Percentiles rank a stretch among this genome's conserved stretches.
Conservation (phyloP, 257 asterid genomes). For the Mitragyna speciosa region DNA sequence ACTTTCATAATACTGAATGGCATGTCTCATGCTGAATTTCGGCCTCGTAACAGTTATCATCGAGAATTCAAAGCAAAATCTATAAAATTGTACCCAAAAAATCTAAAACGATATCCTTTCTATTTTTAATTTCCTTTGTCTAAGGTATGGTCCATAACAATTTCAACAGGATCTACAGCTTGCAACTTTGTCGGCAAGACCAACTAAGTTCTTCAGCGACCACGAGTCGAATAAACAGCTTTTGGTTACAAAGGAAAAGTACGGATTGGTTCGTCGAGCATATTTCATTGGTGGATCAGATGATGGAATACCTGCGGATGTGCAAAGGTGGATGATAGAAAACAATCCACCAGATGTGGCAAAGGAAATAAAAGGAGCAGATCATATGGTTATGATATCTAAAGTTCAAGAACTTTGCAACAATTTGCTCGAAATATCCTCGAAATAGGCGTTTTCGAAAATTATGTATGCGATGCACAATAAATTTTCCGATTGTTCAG, state of each 20-base stretch:
- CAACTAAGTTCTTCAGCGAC: conserved; percentile 4
- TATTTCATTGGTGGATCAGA: conserved; percentile 2
- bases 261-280: conserved; percentile 8
- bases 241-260: conserved; percentile 1
- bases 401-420: conserved; percentile 5
- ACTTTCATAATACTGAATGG: too few relatives aligned
- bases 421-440: background rate
- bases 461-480: too few relatives aligned
- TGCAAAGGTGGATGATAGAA: conserved; percentile 15
- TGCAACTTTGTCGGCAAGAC: background rate
- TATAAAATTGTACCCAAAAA: too few relatives aligned
- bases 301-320: background rate
- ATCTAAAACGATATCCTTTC: too few relatives aligned
- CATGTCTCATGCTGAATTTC: too few relatives aligned
- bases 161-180: conserved; percentile 5
- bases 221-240: background rate
- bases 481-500: too few relatives aligned
- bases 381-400: conserved; percentile 20
- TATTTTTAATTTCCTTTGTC: too few relatives aligned
- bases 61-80: too few relatives aligned
- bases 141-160: too few relatives aligned
- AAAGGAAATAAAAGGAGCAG: conserved; percentile 12
- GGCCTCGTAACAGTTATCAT: too few relatives aligned
- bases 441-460: too few relatives aligned
- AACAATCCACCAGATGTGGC: background rate